Conservation (phyloP, 1,284 basidiomycete genomes). For the Trametes sp. region DNA sequence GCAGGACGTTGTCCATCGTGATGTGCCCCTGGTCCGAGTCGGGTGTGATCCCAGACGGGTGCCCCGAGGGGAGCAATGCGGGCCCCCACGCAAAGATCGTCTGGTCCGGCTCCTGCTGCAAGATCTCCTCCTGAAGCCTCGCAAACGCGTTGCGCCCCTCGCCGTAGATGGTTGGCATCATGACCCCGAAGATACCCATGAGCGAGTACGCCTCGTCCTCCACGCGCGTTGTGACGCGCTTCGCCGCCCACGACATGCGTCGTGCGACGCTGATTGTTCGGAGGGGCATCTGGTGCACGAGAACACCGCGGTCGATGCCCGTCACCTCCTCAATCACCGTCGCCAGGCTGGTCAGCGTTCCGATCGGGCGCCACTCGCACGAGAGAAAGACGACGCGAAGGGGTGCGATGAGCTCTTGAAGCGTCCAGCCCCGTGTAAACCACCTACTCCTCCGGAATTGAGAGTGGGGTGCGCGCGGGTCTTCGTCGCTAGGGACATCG, state of each 20-base stretch:
- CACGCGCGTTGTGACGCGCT: conserved; percentile 3
- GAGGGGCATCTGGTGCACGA: conserved; percentile 2
- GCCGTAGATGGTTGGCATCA: conserved; percentile 9
- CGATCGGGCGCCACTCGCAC: conserved; percentile 3
- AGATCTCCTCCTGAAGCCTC: conserved; percentile 2
- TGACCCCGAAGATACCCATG: conserved; percentile 4
- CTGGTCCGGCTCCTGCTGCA: conserved; percentile 5
- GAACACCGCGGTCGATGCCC: conserved; percentile 4
- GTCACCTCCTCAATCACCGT: conserved; percentile 1
- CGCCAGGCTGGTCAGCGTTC: conserved; percentile 4
- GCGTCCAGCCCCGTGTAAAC: conserved; percentile 7
- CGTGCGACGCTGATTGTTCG: conserved; percentile 3
- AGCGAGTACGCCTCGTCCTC: conserved; percentile 10
- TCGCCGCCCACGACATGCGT: conserved; percentile 3
- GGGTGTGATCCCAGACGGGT: neutral
- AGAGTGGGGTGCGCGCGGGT: neutral
- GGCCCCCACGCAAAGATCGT: conserved; percentile 1
- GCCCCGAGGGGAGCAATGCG: neutral
- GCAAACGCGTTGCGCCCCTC: conserved; percentile 1
- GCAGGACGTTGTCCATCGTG: conserved; percentile 2
- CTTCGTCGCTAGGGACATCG: neutral
- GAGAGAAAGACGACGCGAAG: conserved; percentile 7
- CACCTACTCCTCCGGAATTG: neutral
- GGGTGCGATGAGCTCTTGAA: conserved; percentile 3
- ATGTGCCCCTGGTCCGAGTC: neutral